These are phyloP conservation scores for Eudorina sp. DNA, from an alignment of 139 green algal genomes.

Conservation along the genomic window DNA sequence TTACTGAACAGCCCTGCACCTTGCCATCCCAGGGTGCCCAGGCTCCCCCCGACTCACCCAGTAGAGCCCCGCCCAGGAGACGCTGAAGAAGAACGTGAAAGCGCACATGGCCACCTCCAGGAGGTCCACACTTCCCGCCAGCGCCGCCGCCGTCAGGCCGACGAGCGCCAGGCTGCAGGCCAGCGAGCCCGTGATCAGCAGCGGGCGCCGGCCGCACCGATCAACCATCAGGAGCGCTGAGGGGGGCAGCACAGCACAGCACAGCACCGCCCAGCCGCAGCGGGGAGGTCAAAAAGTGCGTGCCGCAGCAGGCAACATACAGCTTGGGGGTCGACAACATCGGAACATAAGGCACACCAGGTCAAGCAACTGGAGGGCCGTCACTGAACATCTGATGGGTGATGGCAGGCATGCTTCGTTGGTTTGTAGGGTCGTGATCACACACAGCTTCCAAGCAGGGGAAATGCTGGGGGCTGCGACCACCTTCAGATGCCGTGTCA, in stretches of 20 bases:
- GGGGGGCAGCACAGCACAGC: no score
- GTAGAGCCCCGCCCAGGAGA: constrained; percentile 81
- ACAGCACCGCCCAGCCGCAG: no score
- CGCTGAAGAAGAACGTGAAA: constrained; percentile 86
- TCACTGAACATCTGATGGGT: no score
- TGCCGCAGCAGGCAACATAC: no score
- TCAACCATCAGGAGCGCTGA: constrained; percentile 78
- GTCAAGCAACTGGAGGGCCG: no score
- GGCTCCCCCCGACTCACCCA: constrained; percentile 71
- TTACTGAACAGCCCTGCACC: background rate
- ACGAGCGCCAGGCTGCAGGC: constrained; percentile 52
- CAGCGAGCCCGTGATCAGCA: constrained; percentile 80
- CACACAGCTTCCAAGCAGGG: no score
- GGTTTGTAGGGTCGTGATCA: no score
- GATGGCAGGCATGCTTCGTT: no score
- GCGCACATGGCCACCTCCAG: constrained; percentile 73
- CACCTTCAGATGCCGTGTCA: no score
- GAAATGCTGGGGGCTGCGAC: no score
- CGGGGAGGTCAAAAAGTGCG: background rate
- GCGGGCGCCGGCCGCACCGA: constrained; percentile 74
- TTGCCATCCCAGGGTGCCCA: background rate
- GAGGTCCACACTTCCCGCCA: background rate
- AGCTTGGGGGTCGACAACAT: no score
- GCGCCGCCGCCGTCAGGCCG: constrained; percentile 42
- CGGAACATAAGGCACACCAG: no score